Evolutionary conservation across 257 asterid genomes (phyloP).

Genomic region (Solanum etuberosum): DNA sequence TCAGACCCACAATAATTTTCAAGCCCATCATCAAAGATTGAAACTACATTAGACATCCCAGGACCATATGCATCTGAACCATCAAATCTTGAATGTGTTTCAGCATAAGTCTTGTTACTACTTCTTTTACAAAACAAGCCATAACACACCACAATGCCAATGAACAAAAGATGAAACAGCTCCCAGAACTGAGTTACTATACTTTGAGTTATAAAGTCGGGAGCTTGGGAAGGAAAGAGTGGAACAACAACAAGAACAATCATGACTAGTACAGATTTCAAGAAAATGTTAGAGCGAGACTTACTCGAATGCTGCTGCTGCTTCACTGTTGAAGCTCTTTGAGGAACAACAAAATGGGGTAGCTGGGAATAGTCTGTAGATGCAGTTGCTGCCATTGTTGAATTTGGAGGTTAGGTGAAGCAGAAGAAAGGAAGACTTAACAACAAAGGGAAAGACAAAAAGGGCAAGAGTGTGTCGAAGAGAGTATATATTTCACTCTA

Average conservation of each 20-base stretch:
- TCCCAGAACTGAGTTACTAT: slow-evolving; percentile 53
- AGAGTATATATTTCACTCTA: not conserved
- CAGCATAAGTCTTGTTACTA: not conserved
- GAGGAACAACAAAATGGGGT: slow-evolving; percentile 16
- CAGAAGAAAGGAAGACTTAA: slow-evolving; percentile 47
- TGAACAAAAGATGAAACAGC: slow-evolving; percentile 59
- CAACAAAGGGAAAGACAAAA: slow-evolving; percentile 15
- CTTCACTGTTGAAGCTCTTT: slow-evolving; percentile 5
- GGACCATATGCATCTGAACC: slow-evolving; percentile 21
- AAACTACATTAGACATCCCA: slow-evolving; percentile 40
- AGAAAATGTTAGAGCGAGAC: slow-evolving; percentile 35
- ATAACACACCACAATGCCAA: slow-evolving; percentile 70
- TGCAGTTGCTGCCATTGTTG: slow-evolving; percentile 21
- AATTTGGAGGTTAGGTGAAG: slow-evolving; percentile 36
- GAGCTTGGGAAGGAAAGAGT: slow-evolving; percentile 66
- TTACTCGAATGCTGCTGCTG: slow-evolving; percentile 18
- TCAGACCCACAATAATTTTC: slow-evolving; percentile 37
- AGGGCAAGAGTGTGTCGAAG: not conserved
- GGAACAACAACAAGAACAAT: slow-evolving; percentile 46
- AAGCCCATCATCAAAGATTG: slow-evolving; percentile 51
- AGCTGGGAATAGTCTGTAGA: slow-evolving; percentile 20
- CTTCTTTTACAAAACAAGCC: slow-evolving; percentile 59
- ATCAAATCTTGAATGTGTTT: slow-evolving; percentile 18
- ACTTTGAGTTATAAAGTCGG: slow-evolving; percentile 37
- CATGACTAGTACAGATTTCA: slow-evolving; percentile 34